Conservation (phyloP, 148 eudicot species). For the Spergularia bocconei region DNA sequence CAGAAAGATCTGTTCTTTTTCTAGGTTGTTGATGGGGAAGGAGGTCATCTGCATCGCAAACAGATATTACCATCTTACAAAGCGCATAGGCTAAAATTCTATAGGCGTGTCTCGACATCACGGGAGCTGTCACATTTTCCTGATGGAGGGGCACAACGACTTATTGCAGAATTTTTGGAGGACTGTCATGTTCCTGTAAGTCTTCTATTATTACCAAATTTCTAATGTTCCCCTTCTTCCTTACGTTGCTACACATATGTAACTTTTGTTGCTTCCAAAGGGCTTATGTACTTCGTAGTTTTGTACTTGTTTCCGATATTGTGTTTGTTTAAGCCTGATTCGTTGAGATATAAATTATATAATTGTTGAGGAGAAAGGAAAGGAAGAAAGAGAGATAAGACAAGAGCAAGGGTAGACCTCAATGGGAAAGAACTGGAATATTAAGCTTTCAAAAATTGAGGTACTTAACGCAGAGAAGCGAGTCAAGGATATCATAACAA, state of each 20-base stretch:
- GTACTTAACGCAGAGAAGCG: not conserved
- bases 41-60: conserved; percentile 70
- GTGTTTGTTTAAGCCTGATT: too few species aligned
- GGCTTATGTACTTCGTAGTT: too few species aligned
- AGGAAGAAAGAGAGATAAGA: too few species aligned
- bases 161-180: conserved; percentile 46
- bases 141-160: conserved; percentile 51
- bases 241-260: not conserved
- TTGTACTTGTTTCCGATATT: too few species aligned
- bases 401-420: too few species aligned
- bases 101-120: conserved; percentile 29
- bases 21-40: conserved; percentile 89
- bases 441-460: too few species aligned
- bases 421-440: too few species aligned
- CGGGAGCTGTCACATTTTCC: conserved; percentile 32
- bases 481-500: not conserved
- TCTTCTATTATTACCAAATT: not conserved
- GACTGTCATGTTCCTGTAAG: conserved; percentile 79
- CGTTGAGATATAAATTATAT: too few species aligned
- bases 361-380: too few species aligned
- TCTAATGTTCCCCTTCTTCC: not conserved
- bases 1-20: conserved; percentile 6
- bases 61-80: conserved; percentile 83
- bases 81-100: conserved; percentile 60
- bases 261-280: not conserved